Conservation (phyloP, 371 early-diverging fungal genomes). For the Mortierella sp. region DNA sequence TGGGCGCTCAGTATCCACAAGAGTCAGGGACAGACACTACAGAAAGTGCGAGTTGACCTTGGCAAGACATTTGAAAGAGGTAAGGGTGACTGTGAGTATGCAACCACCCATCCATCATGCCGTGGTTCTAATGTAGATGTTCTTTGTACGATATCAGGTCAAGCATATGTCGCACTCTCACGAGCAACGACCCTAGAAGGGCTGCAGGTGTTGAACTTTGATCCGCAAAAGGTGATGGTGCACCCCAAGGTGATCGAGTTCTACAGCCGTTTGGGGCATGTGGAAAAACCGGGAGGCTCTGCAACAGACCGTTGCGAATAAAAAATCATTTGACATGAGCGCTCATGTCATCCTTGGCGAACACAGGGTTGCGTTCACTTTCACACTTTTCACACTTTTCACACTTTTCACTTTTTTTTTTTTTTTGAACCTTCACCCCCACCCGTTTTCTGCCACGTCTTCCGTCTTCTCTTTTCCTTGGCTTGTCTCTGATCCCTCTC, state of each 20-base stretch:
- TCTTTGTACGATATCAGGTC: conserved; percentile 54
- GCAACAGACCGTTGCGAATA: no score
- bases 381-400: neutral
- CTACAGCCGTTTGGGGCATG: conserved; percentile 47
- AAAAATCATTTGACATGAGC: no score
- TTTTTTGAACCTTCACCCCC: no score
- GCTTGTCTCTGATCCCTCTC: neutral
- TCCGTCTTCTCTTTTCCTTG: no score
- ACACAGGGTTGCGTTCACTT: no score
- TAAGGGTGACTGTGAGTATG: no score
- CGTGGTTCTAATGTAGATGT: no score
- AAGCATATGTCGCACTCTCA: conserved; percentile 72
- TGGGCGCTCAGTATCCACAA: conserved; percentile 78
- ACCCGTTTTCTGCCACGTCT: no score
- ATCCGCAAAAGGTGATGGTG: conserved; percentile 73
- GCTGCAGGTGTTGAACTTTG: conserved; percentile 79
- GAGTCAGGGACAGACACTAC: conserved; percentile 61
- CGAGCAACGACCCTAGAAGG: conserved; percentile 59
- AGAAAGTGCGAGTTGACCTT: conserved; percentile 48
- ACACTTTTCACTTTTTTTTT: no score
- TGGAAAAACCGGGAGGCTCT: no score
- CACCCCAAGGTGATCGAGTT: conserved; percentile 76
- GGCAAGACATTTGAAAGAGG: conserved; percentile 47
- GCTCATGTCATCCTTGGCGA: no score
- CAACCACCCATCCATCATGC: no score